Evolutionary conservation across 2,329 filamentous ascomycete genomes (phyloP).

Genomic region (Hypoxylon sp.): DNA sequence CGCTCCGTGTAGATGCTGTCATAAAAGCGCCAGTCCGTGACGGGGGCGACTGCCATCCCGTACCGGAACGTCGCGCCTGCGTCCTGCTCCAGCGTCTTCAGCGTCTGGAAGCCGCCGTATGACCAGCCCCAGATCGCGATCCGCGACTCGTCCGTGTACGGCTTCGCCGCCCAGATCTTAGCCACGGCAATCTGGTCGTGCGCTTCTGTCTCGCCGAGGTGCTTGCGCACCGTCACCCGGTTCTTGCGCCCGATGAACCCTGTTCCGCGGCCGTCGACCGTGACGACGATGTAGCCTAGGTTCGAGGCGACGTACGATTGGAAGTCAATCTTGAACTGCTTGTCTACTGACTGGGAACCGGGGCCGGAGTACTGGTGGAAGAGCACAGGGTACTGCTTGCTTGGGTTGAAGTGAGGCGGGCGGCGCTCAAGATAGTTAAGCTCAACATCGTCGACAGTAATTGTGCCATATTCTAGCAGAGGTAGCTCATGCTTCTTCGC

Average conservation of each 20-base stretch:
- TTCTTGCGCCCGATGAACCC: conserved; percentile 87
- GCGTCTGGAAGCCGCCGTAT: conserved; percentile 92
- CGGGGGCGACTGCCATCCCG: conserved; percentile 96
- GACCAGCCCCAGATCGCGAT: conserved; percentile 99
- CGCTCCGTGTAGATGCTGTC: conserved; percentile 94
- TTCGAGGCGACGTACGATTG: conserved; percentile 86
- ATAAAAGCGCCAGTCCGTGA: conserved; percentile 98
- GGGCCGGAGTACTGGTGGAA: conserved; percentile 96
- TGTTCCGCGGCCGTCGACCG: conserved; percentile 91
- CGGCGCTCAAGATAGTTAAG: conserved; percentile 81
- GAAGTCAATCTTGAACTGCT: conserved; percentile 85
- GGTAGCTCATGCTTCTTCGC: conserved; percentile 83
- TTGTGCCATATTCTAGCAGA: conserved; percentile 80
- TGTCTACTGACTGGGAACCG: conserved; percentile 87
- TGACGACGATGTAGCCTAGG: conserved; percentile 93
- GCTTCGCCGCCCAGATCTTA: conserved; percentile 80
- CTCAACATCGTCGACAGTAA: conserved; percentile 82
- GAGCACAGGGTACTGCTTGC: conserved; percentile 89
- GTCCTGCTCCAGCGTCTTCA: conserved; percentile 94
- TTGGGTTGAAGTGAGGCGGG: conserved; percentile 85
- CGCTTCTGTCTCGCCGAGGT: conserved; percentile 86
- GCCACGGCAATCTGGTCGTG: conserved; percentile 91
- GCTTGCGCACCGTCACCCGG: conserved; percentile 81
- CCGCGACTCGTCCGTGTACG: conserved; percentile 82
- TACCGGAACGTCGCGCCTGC: conserved; percentile 91